Conservation (phyloP, 2,329 filamentous ascomycete genomes). For the Penicillium sp. region DNA sequence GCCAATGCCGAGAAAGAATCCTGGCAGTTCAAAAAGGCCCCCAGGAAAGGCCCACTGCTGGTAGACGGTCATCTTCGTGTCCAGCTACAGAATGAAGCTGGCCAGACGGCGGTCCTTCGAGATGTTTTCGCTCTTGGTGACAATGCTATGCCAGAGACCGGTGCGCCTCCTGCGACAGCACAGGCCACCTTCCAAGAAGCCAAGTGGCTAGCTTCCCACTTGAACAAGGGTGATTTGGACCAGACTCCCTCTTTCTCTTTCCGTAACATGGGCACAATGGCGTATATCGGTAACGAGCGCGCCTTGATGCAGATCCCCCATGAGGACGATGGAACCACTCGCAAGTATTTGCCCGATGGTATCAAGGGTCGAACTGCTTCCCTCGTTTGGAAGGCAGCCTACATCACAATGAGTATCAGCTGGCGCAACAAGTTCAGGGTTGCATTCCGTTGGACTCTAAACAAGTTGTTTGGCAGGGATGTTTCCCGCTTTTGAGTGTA, state of each 20-base stretch:
- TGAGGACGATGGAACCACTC: slow-evolving; percentile 17
- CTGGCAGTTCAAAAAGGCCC: slow-evolving; percentile 55
- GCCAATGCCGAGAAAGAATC: slow-evolving; percentile 16
- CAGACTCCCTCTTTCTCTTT: slow-evolving; percentile 51
- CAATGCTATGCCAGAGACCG: slow-evolving; percentile 56
- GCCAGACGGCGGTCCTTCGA: slow-evolving; percentile 45
- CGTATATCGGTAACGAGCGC: slow-evolving; percentile 60
- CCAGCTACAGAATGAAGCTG: slow-evolving; percentile 48
- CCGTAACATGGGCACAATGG: slow-evolving; percentile 59
- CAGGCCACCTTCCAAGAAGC: slow-evolving; percentile 62
- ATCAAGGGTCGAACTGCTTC: slow-evolving; percentile 44
- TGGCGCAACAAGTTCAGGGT: slow-evolving; percentile 48
- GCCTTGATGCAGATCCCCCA: slow-evolving; percentile 57
- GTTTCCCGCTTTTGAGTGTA: slow-evolving; percentile 43
- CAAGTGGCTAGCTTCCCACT: slow-evolving; percentile 55
- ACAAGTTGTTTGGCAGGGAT: slow-evolving; percentile 47
- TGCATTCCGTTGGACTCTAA: slow-evolving; percentile 44
- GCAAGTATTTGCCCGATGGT: slow-evolving; percentile 36
- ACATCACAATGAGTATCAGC: slow-evolving; percentile 49
- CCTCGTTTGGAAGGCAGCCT: slow-evolving; percentile 48
- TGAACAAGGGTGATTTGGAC: slow-evolving; percentile 53
- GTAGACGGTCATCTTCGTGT: slow-evolving; percentile 59
- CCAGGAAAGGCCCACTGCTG: slow-evolving; percentile 51
- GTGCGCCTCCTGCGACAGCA: slow-evolving; percentile 57
- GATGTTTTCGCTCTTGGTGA: slow-evolving; percentile 60